Evolutionary conservation across 2,329 filamentous ascomycete genomes (phyloP).

Genomic region (Chrysoporthe puriensis): DNA sequence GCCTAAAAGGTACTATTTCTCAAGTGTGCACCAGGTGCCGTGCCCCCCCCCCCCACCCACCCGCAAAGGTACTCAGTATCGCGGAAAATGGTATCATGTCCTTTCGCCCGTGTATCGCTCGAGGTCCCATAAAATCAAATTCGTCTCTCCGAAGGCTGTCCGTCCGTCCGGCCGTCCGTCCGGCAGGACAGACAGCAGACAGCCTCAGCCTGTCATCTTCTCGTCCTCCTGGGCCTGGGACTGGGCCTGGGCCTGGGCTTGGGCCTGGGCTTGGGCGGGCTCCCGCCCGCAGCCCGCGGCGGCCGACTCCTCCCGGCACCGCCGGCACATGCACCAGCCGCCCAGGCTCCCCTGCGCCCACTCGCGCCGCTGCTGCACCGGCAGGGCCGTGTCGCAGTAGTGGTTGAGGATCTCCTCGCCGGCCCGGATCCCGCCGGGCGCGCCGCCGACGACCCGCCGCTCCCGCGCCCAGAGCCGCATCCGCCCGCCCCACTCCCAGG

Average conservation of each 20-base stretch:
- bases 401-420: conserved; percentile 86
- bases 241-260: too few species aligned
- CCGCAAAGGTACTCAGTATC: not conserved
- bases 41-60: not conserved
- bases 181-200: too few species aligned
- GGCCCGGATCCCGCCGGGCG: conserved; percentile 66
- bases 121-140: not conserved
- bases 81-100: conserved; percentile 8
- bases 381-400: conserved; percentile 85
- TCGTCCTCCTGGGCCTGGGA: not conserved
- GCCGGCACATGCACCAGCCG: conserved; percentile 82
- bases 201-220: conserved; percentile 4
- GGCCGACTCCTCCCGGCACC: conserved; percentile 75
- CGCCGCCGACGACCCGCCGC: conserved; percentile 55
- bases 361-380: conserved; percentile 79
- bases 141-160: not conserved
- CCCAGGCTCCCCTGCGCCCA: conserved; percentile 89
- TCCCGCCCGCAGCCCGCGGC: not conserved
- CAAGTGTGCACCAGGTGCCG: not conserved
- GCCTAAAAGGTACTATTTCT: conserved; percentile 6
- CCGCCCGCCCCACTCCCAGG: conserved; percentile 87
- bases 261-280: not conserved
- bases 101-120: conserved; percentile 19
- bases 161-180: too few species aligned
- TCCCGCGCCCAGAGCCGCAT: conserved; percentile 72